These are phyloP conservation scores for Fonsecaea pedrosoi DNA, from an alignment of 2,329 filamentous ascomycete genomes.

Conservation along the genomic window DNA sequence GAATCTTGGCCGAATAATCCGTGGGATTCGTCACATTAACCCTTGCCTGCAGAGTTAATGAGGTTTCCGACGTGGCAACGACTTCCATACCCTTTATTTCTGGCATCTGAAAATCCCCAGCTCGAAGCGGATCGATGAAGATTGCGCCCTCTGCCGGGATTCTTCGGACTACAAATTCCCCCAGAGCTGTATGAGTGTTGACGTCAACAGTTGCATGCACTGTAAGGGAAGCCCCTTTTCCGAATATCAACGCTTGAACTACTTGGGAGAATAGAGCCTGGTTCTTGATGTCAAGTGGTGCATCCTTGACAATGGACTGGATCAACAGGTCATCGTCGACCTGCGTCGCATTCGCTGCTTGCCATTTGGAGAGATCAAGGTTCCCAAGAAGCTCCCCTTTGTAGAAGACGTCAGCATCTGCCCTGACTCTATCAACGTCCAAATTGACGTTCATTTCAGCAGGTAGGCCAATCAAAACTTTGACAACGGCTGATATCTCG, in stretches of 20 bases:
- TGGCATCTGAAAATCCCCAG: conserved; percentile 59
- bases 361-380: conserved; percentile 81
- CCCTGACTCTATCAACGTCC: conserved; percentile 76
- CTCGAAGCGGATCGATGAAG: conserved; percentile 75
- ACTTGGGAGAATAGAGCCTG: conserved; percentile 78
- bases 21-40: conserved; percentile 92
- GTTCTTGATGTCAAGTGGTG: conserved; percentile 82
- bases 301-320: conserved; percentile 75
- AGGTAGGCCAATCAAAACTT: conserved; percentile 79
- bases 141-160: conserved; percentile 85
- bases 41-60: conserved; percentile 72
- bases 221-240: conserved; percentile 70
- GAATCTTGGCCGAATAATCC: conserved; percentile 80
- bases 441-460: conserved; percentile 86
- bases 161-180: conserved; percentile 77
- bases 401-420: conserved; percentile 82
- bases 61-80: conserved; percentile 72
- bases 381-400: conserved; percentile 77
- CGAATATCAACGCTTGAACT: conserved; percentile 79
- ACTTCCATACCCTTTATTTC: conserved; percentile 75
- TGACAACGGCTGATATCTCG: conserved; percentile 80
- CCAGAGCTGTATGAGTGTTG: conserved; percentile 79
- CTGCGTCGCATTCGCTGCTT: conserved; percentile 79
- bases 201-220: conserved; percentile 84
- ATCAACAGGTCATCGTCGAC: conserved; percentile 72